Evolutionary conservation across 2,329 filamentous ascomycete genomes (phyloP), one percentile per base, ranked within the genome.

Genomic region (Sporothrix brasiliensis): DNA sequence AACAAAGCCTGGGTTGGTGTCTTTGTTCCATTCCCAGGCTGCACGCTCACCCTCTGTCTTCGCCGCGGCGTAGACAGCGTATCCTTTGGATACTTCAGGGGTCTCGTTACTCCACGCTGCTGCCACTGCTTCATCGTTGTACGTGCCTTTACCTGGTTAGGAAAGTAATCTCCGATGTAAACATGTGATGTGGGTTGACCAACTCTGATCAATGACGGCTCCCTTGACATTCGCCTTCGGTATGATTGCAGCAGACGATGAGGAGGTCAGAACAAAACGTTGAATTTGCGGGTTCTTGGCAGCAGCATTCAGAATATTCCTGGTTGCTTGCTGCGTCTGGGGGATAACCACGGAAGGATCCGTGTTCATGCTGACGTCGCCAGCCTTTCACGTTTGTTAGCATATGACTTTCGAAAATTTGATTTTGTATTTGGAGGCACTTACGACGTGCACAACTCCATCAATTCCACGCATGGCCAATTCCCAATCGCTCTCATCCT

Each of bases 261-360:
- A 81, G 21, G 78, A 80, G 0, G 81, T 83, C 50, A 80, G 73
- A 4, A 84, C 80, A 41, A 84, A 79, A 1, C 80, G 77, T 69
- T 78, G 79, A 0, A 85, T 76, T 5, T 76, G 76, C 0, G 79
- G 72, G 30, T 80, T 77, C 0, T 69, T 72, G 19, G 76, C 75
- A 0, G 82, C 81, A 0, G 81, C 75, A 7, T 80, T 77, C 6
- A 84, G 73, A 13, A 80, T 72, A 7, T 73, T 71, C 1, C 75
- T 39, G 0, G 78, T 74, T 19, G 77, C 78, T 0, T 71, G 60
- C 1, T 83, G 72, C 2, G 75, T 76, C 0, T 60, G 53, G 1
- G 81, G 77, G n/a, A 85, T 80, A 16, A 82, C 80, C 1, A 77
- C 75, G 61, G 81, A 75, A 0, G 82, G 79, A 69, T 84, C 77